phyloP scores from a whole-genome alignment of 805 yeast genomes.

The Ogataea trehalophila region DNA sequence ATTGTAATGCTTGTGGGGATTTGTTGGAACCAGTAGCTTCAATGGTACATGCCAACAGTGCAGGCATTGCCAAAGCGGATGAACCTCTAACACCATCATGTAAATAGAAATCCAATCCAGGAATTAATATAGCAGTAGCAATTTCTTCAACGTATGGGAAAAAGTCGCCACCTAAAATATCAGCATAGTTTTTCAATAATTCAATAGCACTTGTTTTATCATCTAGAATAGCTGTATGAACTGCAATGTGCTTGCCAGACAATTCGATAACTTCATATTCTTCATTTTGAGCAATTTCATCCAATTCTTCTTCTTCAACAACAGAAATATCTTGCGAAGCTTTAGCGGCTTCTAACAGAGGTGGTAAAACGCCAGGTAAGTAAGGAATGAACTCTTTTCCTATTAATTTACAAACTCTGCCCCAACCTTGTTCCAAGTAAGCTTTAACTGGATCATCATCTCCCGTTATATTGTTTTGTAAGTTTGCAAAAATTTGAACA shows the following conservation, averaged over 20 bases:
- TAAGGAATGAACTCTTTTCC: conserved; percentile 84
- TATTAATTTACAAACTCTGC: conserved; percentile 80
- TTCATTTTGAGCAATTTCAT: conserved; percentile 74
- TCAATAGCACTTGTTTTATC: conserved; percentile 94
- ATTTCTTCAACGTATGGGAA: conserved; percentile 79
- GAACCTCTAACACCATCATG: conserved; percentile 93
- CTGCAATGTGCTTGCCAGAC: conserved; percentile 89
- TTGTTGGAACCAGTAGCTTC: conserved; percentile 45
- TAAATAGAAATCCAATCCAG: conserved; percentile 84
- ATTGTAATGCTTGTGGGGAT: conserved; percentile 54
- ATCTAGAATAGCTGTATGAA: conserved; percentile 90
- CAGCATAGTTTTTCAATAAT: conserved; percentile 76
- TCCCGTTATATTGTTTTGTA: conserved; percentile 51
- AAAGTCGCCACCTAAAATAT: conserved; percentile 75
- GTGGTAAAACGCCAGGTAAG: conserved; percentile 81
- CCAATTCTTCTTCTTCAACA: conserved; percentile 84
- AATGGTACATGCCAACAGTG: conserved; percentile 61
- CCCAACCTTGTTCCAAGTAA: conserved; percentile 94
- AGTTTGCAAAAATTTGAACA: conserved; percentile 62
- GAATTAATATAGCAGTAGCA: conserved; percentile 72
- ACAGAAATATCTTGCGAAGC: conserved; percentile 86
- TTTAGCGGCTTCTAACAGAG: conserved; percentile 79
- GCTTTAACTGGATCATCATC: conserved; percentile 88
- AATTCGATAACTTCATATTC: conserved; percentile 94
- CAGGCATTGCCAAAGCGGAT: conserved; percentile 82